Evolutionary conservation across 352 stramenopile species (phyloP).

Genomic region (Thalassiosira sp.): DNA sequence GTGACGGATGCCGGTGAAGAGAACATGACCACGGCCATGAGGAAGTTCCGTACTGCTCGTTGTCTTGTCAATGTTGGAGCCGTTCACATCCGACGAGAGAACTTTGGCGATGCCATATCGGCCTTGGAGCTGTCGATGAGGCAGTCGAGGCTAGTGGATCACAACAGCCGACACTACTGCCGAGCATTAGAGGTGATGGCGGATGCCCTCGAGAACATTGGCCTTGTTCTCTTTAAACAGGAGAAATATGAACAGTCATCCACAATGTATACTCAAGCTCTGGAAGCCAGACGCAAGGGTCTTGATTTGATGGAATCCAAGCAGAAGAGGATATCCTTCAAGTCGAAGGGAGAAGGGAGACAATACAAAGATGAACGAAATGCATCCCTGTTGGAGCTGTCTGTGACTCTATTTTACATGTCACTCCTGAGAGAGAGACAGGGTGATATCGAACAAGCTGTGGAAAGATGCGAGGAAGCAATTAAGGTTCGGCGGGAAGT

Average conservation of each 20-base stretch:
- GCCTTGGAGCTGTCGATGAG: constrained; percentile 42
- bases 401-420: constrained; percentile 47
- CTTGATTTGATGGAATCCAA: constrained; percentile 41
- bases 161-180: constrained; percentile 36
- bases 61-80: constrained; percentile 53
- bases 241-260: constrained; percentile 46
- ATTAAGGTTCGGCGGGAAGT: constrained; percentile 34
- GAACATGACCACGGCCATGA: constrained; percentile 30
- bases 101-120: constrained; percentile 45
- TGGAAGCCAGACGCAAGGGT: constrained; percentile 40
- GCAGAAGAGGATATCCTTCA: constrained; percentile 33
- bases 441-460: constrained; percentile 33
- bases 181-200: constrained; percentile 43
- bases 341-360: constrained; percentile 27
- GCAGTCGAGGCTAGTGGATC: constrained; percentile 33
- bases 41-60: constrained; percentile 35
- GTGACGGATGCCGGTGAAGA: constrained; percentile 25
- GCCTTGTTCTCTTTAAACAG: constrained; percentile 50
- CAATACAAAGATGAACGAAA: constrained; percentile 46
- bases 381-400: constrained; percentile 42
- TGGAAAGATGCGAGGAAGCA: constrained; percentile 46
- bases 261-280: constrained; percentile 39
- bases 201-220: constrained; percentile 57
- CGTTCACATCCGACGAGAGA: constrained; percentile 47
- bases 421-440: constrained; percentile 43